Evolutionary conservation across 1,139 yeast genomes (phyloP), one percentile per base, ranked within the genome.

Genomic region (Sugiyamaella pinicola): DNA sequence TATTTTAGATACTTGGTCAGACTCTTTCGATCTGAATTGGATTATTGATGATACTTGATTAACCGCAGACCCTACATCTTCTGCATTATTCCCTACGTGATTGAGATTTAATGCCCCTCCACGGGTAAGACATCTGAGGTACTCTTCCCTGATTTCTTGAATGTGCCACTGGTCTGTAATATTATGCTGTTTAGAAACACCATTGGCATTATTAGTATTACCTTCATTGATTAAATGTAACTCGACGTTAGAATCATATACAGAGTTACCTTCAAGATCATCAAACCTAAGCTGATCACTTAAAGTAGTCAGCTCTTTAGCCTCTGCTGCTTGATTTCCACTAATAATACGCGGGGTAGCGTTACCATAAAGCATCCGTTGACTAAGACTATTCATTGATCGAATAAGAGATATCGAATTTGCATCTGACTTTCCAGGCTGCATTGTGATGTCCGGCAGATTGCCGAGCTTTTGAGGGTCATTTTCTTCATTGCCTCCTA

Each of bases 361-460:
- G 29, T 76, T 73, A 61, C 82, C 79, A 55, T 80, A 79, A 58
- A 89, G 80, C 87, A 93, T 87, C 61, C 91, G 82, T 54, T 89
- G 83, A 61, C 95, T 85, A 48, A 93, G 74, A 56, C 89, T 80
- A 69, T 93, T 93, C 95, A 91, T 90, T 57, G 96, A 88, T 61
- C 85, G 79, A 74, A 93, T 78, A 34, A 90, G 83, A 10, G 87
- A 82, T 18, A 88, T 77, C 68, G 87, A 77, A 58, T 85, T 89
- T 34, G 81, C 81, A 52, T 83, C 83, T 41, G 77, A 77, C 33
- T 74, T 75, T 4, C 74, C 64, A 21, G 73, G 65, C 42, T 85
- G 80, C 97, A 91, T 91, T 7, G 98, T 91, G 55, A 87, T 74
- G 69, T 91, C 98, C 0, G 97, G 96, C 37, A 78, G 75, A 65